Percentiles rank a stretch among this genome's conserved stretches.
Evolutionary conservation across 2,329 filamentous ascomycete species (phyloP).

Genomic region (Diaporthe batatas): DNA sequence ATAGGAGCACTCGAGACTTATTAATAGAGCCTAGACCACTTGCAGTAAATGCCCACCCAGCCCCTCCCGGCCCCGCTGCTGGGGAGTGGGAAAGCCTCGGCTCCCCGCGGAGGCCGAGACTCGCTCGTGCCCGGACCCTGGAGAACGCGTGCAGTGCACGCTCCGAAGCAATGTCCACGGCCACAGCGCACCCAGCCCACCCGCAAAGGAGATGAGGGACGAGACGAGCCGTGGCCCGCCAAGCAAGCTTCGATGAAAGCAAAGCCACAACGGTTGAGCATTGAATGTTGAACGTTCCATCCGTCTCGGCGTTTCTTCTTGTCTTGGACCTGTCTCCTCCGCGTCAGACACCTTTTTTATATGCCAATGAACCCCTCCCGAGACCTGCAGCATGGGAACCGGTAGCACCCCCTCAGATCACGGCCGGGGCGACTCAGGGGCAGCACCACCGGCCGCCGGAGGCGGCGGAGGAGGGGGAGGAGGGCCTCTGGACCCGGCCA

Average conservation of each 20-base stretch:
- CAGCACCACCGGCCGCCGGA: slow-evolving; percentile 4
- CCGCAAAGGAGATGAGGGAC: neutral
- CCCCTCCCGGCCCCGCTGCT: slow-evolving; percentile 12
- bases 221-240: neutral
- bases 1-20: neutral
- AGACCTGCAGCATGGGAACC: slow-evolving; percentile 31
- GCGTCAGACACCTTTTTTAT: neutral
- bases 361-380: neutral
- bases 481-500: slow-evolving; percentile 31
- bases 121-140: slow-evolving; percentile 5
- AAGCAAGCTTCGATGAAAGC: neutral
- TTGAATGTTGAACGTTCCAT: slow-evolving; percentile 17
- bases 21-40: neutral
- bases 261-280: neutral
- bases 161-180: too few species aligned
- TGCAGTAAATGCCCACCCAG: neutral
- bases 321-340: neutral
- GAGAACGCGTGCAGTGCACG: neutral
- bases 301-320: neutral
- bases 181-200: too few species aligned
- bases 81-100: neutral
- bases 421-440: slow-evolving; percentile 35
- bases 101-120: slow-evolving; percentile 13
- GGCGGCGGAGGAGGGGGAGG: slow-evolving; percentile 18
- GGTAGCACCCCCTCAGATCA: slow-evolving; percentile 33